Base-by-base conservation (phyloP, 1,284 basidiomycete species). In the Malassezia pachydermatis region DNA sequence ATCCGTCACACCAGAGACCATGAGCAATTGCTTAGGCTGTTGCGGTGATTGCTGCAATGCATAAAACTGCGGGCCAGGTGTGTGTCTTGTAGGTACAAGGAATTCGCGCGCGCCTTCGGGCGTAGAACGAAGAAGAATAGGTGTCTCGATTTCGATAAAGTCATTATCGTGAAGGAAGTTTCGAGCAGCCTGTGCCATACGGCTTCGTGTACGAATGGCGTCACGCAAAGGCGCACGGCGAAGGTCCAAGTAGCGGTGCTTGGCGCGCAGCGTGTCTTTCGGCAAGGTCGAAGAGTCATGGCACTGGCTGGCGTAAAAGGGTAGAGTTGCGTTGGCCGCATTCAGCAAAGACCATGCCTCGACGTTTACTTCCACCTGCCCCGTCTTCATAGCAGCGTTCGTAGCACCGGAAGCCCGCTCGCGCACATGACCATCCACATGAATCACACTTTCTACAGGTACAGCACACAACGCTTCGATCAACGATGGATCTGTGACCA, bases 61-160 rank as follows among this genome's bases (percentile, higher is more conserved):
- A 70, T 89, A 95, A 72, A 92, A 94, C 23, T 78, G 75, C 3
- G 88, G 76, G 0, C 32, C 27, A 11, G 42, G 9, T 22, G 40
- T 30, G 53, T 46, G 34, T 40, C 90, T 82, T n/a, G 84, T 81
- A 24, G 90, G 89, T 33, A 95, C 89, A 36, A 95, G 80, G 68
- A 88, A 95, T 69, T 95, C 90, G 55, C 89, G 79, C 0, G 89
- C 89, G 24, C 90, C 89, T 75, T 95, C 90, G 1, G 88, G 88
- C 2, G 88, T 85, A 2, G 88, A 92, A 66, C 86, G 83, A 30
- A 95, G 79, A n/a, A 95, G 77, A 47, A 90, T 78, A 13, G 89
- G 90, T 0, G 90, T 95, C 73, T 95, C 89, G 30, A 95, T 84
- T 70, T 95, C 90, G 37, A 81, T 77, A 70, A 95, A 95, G 57